Evolutionary conservation across 495 filamentous ascomycete genomes (phyloP), one percentile per base, ranked within the genome.

Genomic region (Trichoderma asperelloides): DNA sequence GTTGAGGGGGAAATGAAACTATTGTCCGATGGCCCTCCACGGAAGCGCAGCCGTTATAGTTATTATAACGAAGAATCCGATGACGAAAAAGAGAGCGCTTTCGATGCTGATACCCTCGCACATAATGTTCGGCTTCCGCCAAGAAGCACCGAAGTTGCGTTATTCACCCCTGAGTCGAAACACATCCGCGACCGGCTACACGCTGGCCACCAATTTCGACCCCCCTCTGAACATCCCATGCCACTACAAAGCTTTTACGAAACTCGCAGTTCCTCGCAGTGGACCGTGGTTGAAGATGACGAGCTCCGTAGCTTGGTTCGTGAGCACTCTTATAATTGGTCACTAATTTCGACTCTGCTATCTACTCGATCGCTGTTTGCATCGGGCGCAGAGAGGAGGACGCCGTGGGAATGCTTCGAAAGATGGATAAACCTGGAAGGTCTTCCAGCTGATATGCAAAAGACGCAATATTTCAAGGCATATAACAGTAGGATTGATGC

Each of bases 321-420:
- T 70, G 93, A 97, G 66, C 96, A 93, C 72, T 90, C 91, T 0
- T 97, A 97, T 76, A 98, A 98, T 73, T 98, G 95, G 95, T 91
- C 92, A 13, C 80, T 98, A 8, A 96, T 98, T 62, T 90, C 92
- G 6, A 88, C 83, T 68, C 88, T 91, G 68, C 79, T 97, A 49
- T 84, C 86, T 0, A 83, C 87, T n/a, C 84, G 86, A 62, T 95
- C 91, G 4, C 70, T 84, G 39, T 96, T 89, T 72, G 86, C 88
- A 27, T 93, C 94, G 62, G 89, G 90, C 16, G 86, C 91, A 13
- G 96, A 97, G 72, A 86, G 95, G 66, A 85, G 95, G 63, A 98
- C 96, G 3, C 93, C 95, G 6, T 98, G 95, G 95, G 95, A 98
- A 78, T 98, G 95, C 73, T 98, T 98, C 72, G 95, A 98, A 74